These are phyloP conservation scores for Brassica hybrid DNA, from an alignment of 441 rosid genomes.

Conservation along the genomic window DNA sequence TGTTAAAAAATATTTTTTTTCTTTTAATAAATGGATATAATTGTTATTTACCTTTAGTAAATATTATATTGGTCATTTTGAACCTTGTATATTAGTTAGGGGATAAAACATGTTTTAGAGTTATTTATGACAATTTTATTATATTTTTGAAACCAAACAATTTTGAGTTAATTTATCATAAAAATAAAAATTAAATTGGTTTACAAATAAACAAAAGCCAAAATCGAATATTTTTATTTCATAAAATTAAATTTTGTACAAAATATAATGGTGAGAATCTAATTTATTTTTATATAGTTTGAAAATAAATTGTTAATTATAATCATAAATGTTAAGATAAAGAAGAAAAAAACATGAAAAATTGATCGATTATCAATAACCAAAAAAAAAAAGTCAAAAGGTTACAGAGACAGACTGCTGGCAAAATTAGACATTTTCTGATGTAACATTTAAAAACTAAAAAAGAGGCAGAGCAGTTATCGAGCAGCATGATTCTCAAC, in stretches of 20 bases:
- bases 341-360: neutral
- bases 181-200: neutral
- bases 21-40: too few species aligned
- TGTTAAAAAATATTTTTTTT: neutral
- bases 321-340: neutral
- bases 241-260: neutral
- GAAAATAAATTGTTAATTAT: neutral
- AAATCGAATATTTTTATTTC: neutral
- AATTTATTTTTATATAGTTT: neutral
- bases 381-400: neutral
- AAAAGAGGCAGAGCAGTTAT: constrained; percentile 11
- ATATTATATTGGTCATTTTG: neutral
- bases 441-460: neutral
- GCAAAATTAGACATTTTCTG: constrained; percentile 15
- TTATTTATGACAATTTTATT: neutral
- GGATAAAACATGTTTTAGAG: neutral
- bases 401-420: constrained; percentile 13
- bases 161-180: neutral
- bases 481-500: constrained; percentile 27
- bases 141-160: neutral
- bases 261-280: neutral
- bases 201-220: neutral
- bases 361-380: neutral
- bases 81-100: neutral
- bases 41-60: neutral